These are phyloP conservation scores for Linderniella brevidens DNA, from an alignment of 257 asterid genomes.

Conservation along the genomic window DNA sequence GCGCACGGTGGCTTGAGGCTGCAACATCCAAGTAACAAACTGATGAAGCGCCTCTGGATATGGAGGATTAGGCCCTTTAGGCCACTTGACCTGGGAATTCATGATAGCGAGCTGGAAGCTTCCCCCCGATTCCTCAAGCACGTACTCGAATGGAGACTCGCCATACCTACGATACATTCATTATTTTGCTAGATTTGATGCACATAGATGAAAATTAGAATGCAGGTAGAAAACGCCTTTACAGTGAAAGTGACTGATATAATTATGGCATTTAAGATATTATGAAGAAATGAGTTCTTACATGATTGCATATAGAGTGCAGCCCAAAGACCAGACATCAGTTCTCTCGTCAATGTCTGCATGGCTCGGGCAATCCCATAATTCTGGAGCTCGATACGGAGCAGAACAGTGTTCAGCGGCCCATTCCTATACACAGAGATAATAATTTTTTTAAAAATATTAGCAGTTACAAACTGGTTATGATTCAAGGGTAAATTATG, in stretches of 20 bases:
- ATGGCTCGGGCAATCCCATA: conserved; percentile 97
- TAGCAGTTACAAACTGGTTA: no score
- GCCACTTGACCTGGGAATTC: conserved; percentile 93
- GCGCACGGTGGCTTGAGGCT: conserved; percentile 87
- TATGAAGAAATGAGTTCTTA: conserved; percentile 23
- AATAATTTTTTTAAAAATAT: background rate
- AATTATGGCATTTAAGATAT: background rate
- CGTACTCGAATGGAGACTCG: conserved; percentile 86
- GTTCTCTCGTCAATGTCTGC: conserved; percentile 87
- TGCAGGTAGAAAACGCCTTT: no score
- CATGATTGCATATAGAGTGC: conserved; percentile 95
- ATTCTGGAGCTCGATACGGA: conserved; percentile 90
- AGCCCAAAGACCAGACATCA: conserved; percentile 98
- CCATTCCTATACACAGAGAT: conserved; percentile 67
- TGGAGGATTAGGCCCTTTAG: conserved; percentile 65
- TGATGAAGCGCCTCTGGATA: conserved; percentile 90
- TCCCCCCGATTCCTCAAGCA: conserved; percentile 91
- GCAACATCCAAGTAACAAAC: conserved; percentile 96
- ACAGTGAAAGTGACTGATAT: no score
- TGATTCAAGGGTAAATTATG: no score
- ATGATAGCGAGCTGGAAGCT: conserved; percentile 88
- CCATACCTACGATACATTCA: conserved; percentile 64
- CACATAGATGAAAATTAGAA: no score
- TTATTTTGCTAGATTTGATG: no score
- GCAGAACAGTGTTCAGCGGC: conserved; percentile 96